Base-by-base conservation (phyloP, 371 early-diverging fungal genomes). In the Syncephalastrum sp. region DNA sequence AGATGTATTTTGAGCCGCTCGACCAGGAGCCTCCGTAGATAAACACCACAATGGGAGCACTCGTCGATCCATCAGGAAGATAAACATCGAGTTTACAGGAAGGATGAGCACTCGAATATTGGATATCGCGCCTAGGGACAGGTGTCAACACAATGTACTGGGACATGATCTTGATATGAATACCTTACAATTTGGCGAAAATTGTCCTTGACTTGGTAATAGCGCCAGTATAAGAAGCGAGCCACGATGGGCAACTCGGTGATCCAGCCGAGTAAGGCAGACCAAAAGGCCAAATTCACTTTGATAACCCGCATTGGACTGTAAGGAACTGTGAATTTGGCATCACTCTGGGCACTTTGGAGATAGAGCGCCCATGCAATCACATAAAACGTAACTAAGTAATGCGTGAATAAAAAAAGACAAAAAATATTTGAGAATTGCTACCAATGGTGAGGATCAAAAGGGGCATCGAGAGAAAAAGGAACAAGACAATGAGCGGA, bases 11-110 rank as follows among this genome's bases (percentile, higher is more conserved):
- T 16, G 72, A 69, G 15, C 88, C 88, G 43, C 82, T 75, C 5
- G 75, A 70, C 91, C 91, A 91, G 16, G 81, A 73, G 3, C 91
- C 90, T 43, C 91, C 91, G 64, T 90, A 83, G 42, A 90, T 71
- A 63, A 89, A 91, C 1, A 91, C 67, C 57, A 91, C 71, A 14
- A 90, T 85, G 19, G 89, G 90, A 21, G 29, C 13, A 24, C 19
- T 54, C 15, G 61, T 59, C 12, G 52, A 24, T 7, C 23, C 21
- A 2, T 29, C 23, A 5, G 80, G 77, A 14, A 65, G 64, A 52
- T 79, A 79, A 1, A 75, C 59, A 55, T 79, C 80, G 12, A 79
- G 49, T 45, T 27, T 59, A 13, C 65, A 62, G n/a, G 45, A 21
- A 3, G 45, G 50, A 46, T 58, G 38, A 1, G 56, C 60, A 45